Conservation (phyloP, 805 yeast genomes). For the Ogataea kodamae region DNA sequence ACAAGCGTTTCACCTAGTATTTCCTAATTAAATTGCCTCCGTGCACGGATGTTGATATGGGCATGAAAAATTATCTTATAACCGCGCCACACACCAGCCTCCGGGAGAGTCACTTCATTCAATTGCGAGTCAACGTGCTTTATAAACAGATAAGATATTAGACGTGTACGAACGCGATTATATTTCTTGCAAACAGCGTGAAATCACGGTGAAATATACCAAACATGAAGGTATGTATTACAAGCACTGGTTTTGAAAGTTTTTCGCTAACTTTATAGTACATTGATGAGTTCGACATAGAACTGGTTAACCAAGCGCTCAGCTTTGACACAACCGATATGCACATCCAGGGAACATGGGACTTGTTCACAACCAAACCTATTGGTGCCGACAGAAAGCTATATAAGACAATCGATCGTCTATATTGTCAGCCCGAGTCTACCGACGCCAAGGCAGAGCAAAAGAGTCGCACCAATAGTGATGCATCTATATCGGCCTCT, state of each 20-base stretch:
- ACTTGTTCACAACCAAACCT: constrained; percentile 90
- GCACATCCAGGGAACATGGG: constrained; percentile 84
- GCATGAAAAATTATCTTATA: background rate
- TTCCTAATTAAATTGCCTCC: too few species aligned
- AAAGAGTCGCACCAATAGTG: constrained; percentile 23
- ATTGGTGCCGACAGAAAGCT: constrained; percentile 86
- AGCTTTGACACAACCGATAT: constrained; percentile 74
- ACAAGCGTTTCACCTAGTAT: constrained; percentile 1
- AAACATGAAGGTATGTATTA: constrained; percentile 21
- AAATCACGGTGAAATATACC: too few species aligned
- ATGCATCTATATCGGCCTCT: constrained; percentile 17
- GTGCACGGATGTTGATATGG: constrained; percentile 6
- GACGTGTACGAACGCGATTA: too few species aligned
- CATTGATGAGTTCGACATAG: constrained; percentile 91
- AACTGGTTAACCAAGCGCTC: constrained; percentile 80
- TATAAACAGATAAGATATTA: constrained; percentile 9
- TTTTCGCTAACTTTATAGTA: constrained; percentile 46
- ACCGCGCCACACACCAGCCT: background rate
- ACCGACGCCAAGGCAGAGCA: constrained; percentile 8
- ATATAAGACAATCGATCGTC: constrained; percentile 82
- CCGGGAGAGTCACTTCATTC: constrained; percentile 3
- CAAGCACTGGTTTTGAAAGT: too few species aligned
- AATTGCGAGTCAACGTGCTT: constrained; percentile 11
- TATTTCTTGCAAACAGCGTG: too few species aligned
- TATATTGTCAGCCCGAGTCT: constrained; percentile 20